Evolutionary conservation across 345 rosid species (phyloP), one percentile per base, ranked within the genome.

Genomic region (Turnera subulata): DNA sequence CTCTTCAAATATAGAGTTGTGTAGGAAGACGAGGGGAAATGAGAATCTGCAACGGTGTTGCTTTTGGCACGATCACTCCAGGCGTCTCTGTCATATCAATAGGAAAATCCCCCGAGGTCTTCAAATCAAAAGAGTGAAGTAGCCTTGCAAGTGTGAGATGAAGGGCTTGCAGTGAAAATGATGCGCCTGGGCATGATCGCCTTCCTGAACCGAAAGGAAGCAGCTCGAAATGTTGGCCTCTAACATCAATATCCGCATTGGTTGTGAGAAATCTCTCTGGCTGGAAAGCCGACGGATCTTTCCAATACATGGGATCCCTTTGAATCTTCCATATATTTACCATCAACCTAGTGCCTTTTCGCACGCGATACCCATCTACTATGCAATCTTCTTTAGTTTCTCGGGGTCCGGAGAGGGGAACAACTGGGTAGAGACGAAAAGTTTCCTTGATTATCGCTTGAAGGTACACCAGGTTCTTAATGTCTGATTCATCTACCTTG

Each of bases 401-500:
- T 18, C 82, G 72, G 15, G 72, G 87, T 9, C 81, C 81, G 38
- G 69, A 62, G 11, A 83, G 79, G 4, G 92, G 84, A 7, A 59
- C 74, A 0, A 77, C 79, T 29, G 94, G 89, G 71, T 78, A 76
- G 13, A 86, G 23, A 6, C 89, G 65, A 39, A 83, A 56, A 13
- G 87, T 78, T 60, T 86, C 93, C 64, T 81, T 86, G 66, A 81
- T 21, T 16, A 76, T 62, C 3, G 94, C 85, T 42, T 78, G 80
- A 51, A 83, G 72, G 59, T 80, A 83, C 6, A 60, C 62, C 3
- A 84, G 70, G 22, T 73, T 72, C 55, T 71, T 66, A 3, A 82
- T 58, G 77, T 84, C 86, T 11, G 83, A 71, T 19, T 75, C 83
- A 0, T 74, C 64, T 0, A 83, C 85, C 56, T 55, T 81, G 32